Conservation (phyloP, 2,329 filamentous ascomycete genomes). For the Lojkania enalia region DNA sequence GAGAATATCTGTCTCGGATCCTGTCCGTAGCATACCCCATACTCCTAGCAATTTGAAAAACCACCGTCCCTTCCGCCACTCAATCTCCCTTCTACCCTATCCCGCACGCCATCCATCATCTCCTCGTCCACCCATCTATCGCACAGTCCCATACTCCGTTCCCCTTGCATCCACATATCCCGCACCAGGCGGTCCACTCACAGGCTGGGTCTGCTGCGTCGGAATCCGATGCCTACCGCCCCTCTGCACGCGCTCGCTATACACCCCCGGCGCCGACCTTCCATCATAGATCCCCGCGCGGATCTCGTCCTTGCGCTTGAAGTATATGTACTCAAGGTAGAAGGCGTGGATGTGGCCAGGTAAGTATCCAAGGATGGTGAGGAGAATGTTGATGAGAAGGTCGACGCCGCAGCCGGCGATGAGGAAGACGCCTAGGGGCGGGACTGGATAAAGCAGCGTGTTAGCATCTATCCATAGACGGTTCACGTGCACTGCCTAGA, state of each 20-base stretch:
- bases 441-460: constrained; percentile 31
- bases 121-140: not conserved
- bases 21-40: no score
- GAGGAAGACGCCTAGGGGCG: constrained; percentile 54
- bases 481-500: not conserved
- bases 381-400: constrained; percentile 53
- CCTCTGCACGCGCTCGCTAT: constrained; percentile 71
- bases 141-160: not conserved
- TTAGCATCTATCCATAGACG: not conserved
- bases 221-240: constrained; percentile 54
- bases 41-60: no score
- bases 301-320: constrained; percentile 68
- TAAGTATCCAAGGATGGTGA: constrained; percentile 60
- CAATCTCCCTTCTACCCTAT: not conserved
- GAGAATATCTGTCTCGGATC: no score
- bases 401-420: constrained; percentile 56
- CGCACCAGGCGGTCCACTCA: not conserved
- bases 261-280: constrained; percentile 67
- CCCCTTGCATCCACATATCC: not conserved
- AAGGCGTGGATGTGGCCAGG: constrained; percentile 80
- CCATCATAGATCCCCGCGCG: constrained; percentile 59
- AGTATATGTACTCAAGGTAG: constrained; percentile 83
- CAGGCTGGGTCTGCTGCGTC: constrained; percentile 3
- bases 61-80: no score
- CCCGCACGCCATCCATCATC: not conserved